Evolutionary conservation across 2,329 filamentous ascomycete genomes (phyloP).

Genomic region (Exophiala sp.): DNA sequence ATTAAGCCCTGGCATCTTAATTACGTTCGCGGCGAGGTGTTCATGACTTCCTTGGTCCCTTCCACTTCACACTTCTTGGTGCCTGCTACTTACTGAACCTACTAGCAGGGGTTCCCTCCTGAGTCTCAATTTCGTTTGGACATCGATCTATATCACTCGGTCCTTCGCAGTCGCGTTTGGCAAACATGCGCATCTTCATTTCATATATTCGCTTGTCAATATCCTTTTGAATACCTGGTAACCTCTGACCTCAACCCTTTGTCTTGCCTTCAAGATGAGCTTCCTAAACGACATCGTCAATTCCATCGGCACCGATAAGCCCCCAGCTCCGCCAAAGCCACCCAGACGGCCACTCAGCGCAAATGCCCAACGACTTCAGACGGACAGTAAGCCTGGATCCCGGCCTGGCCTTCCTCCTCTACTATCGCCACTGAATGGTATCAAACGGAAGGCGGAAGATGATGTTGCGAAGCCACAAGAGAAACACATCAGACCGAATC

Average conservation of each 20-base stretch:
- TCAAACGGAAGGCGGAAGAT: slow-evolving; percentile 28
- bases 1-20: slow-evolving; percentile 4
- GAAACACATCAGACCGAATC: slow-evolving; percentile 23
- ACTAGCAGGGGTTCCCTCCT: background rate
- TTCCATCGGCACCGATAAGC: slow-evolving; percentile 45
- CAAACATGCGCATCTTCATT: slow-evolving; percentile 12
- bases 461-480: slow-evolving; percentile 7
- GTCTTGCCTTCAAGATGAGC: slow-evolving; percentile 20
- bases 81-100: background rate
- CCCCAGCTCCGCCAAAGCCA: slow-evolving; percentile 25
- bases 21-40: slow-evolving; percentile 5
- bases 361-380: slow-evolving; percentile 11
- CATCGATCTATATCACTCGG: background rate
- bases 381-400: slow-evolving; percentile 8
- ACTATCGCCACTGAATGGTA: slow-evolving; percentile 16
- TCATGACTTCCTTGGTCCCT: slow-evolving; percentile 8
- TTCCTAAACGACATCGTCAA: slow-evolving; percentile 52
- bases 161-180: background rate
- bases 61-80: background rate
- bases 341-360: slow-evolving; percentile 15
- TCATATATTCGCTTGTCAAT: background rate
- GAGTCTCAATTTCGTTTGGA: background rate
- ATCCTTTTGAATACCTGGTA: slow-evolving; percentile 6
- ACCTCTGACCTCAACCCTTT: background rate
- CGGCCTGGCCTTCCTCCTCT: slow-evolving; percentile 8